Evolutionary conservation across 2,329 filamentous ascomycete species (phyloP).

Genomic region (Colletotrichum musicola): DNA sequence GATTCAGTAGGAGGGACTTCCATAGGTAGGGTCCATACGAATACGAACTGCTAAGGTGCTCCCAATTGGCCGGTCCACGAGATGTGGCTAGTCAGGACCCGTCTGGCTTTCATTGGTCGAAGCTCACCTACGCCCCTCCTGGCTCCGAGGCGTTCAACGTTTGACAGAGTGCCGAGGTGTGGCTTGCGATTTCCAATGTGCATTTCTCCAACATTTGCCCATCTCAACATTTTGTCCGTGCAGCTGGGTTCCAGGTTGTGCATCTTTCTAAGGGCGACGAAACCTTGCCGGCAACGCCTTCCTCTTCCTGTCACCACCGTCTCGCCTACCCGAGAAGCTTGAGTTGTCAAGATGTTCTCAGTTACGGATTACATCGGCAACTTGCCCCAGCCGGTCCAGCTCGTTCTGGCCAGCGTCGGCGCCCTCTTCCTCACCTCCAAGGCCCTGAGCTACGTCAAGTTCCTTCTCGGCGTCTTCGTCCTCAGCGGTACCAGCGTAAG

Average conservation of each 20-base stretch:
- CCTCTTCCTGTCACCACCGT: background rate
- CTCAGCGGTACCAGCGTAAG: constrained; percentile 73
- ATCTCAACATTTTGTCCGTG: constrained; percentile 39
- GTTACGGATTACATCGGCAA: constrained; percentile 50
- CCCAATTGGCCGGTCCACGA: background rate
- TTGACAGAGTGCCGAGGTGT: constrained; percentile 30
- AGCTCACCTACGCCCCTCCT: constrained; percentile 2
- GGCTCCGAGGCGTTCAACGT: constrained; percentile 18
- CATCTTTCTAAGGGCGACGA: constrained; percentile 4
- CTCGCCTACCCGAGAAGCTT: background rate
- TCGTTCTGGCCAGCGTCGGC: constrained; percentile 67
- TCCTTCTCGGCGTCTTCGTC: constrained; percentile 77
- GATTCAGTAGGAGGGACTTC: background rate
- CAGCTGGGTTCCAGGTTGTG: background rate
- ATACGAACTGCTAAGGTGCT: background rate
- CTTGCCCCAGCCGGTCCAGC: constrained; percentile 60
- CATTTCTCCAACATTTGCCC: constrained; percentile 12
- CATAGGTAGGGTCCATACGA: constrained; percentile 7
- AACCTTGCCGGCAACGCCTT: background rate
- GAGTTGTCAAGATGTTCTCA: constrained; percentile 17
- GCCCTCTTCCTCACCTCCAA: constrained; percentile 69
- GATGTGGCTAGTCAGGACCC: background rate
- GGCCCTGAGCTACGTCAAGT: constrained; percentile 68
- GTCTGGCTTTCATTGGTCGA: background rate
- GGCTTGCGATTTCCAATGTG: constrained; percentile 21